These are phyloP conservation scores for Haplosporangium sp. DNA, from an alignment of 371 early-diverging fungal genomes.

Conservation along the genomic window DNA sequence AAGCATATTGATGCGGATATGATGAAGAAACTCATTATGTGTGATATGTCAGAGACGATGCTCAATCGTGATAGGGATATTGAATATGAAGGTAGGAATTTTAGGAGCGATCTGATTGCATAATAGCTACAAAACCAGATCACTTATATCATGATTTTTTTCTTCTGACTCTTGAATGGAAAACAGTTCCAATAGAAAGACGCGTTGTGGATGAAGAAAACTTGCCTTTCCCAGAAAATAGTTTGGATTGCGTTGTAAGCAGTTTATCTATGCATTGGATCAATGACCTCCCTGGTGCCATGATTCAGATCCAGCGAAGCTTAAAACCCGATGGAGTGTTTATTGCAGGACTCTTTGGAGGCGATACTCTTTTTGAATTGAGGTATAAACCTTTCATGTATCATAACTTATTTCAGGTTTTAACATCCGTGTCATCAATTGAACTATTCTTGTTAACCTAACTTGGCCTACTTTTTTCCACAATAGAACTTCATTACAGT, in stretches of 20 bases:
- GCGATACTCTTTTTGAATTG: slow-evolving; percentile 94
- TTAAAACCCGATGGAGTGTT: slow-evolving; percentile 94
- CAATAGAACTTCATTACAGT: slow-evolving; percentile 84
- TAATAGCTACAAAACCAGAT: too few species aligned
- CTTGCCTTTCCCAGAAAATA: slow-evolving; percentile 82
- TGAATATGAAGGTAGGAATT: slow-evolving; percentile 67
- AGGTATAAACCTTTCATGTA: slow-evolving; percentile 32
- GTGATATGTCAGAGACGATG: slow-evolving; percentile 86
- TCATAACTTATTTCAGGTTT: too few species aligned
- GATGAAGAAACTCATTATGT: slow-evolving; percentile 86
- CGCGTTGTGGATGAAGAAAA: slow-evolving; percentile 87
- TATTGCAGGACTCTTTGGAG: slow-evolving; percentile 93
- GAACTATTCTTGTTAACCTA: too few species aligned
- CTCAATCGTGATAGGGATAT: slow-evolving; percentile 74
- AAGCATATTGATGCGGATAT: slow-evolving; percentile 85
- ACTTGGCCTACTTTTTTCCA: background rate
- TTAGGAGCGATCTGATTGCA: too few species aligned
- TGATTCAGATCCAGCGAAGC: slow-evolving; percentile 84
- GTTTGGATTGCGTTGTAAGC: slow-evolving; percentile 89
- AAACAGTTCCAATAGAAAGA: slow-evolving; percentile 79
- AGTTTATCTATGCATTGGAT: slow-evolving; percentile 94
- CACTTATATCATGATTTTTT: too few species aligned
- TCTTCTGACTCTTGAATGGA: background rate
- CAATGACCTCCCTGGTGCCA: slow-evolving; percentile 91
- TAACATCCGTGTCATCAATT: too few species aligned